Evolutionary conservation across 805 yeast species (phyloP).

Genomic region (Candida manassasensis): DNA sequence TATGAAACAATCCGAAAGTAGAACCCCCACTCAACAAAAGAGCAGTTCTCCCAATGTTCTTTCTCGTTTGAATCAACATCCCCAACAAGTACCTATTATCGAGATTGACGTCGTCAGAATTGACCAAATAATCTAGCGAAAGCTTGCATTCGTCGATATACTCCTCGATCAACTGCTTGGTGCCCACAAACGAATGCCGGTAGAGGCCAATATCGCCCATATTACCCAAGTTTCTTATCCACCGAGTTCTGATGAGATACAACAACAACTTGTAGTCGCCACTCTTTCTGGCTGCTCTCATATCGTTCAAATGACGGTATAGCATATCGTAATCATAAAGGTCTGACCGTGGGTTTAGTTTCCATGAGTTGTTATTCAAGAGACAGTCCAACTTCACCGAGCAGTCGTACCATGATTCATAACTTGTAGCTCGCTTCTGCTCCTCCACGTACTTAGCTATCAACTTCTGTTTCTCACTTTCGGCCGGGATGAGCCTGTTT

Average conservation of each 20-base stretch:
- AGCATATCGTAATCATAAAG: constrained; percentile 72
- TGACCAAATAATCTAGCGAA: constrained; percentile 37
- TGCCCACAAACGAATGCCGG: constrained; percentile 77
- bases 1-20: constrained; percentile 86
- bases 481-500: constrained; percentile 15
- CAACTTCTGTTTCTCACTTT: constrained; percentile 18
- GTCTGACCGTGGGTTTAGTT: constrained; percentile 51
- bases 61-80: constrained; percentile 80
- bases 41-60: constrained; percentile 92
- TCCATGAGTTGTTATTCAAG: constrained; percentile 70
- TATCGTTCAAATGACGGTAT: constrained; percentile 44
- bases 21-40: constrained; percentile 95
- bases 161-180: constrained; percentile 77
- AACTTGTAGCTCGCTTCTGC: constrained; percentile 36
- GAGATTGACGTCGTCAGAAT: constrained; percentile 36
- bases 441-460: constrained; percentile 22
- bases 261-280: constrained; percentile 59
- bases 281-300: constrained; percentile 53
- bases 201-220: constrained; percentile 80
- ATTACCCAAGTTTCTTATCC: constrained; percentile 82
- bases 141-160: constrained; percentile 72
- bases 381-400: constrained; percentile 62
- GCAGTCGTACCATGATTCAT: constrained; percentile 62
- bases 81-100: constrained; percentile 71
- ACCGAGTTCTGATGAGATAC: constrained; percentile 75